phyloP scores from a whole-genome alignment of 2,329 filamentous ascomycete genomes.

The Epichloe brachyelytri region DNA sequence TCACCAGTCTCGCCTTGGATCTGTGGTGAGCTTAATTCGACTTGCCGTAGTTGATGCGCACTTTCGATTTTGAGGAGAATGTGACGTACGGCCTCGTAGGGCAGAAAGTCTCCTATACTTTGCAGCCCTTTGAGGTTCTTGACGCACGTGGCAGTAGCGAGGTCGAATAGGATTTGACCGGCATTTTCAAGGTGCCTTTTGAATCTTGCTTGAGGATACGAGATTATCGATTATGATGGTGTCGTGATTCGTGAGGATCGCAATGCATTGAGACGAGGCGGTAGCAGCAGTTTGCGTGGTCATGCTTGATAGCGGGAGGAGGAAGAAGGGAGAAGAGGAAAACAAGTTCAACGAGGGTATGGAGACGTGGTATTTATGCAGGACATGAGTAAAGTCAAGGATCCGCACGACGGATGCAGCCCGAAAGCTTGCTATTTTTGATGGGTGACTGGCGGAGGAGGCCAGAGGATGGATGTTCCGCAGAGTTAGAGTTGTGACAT shows the following conservation, averaged over 20 bases:
- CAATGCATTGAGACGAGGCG: background rate
- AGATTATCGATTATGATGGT: background rate
- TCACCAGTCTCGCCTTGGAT: slow-evolving; percentile 56
- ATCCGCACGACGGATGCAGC: no score
- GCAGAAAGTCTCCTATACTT: slow-evolving; percentile 58
- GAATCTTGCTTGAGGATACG: background rate
- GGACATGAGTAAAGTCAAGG: no score
- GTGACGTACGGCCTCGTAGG: slow-evolving; percentile 47
- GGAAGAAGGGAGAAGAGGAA: background rate
- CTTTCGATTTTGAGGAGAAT: slow-evolving; percentile 61
- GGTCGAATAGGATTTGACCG: slow-evolving; percentile 37
- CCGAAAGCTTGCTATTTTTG: no score
- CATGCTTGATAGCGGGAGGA: background rate
- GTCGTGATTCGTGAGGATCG: background rate
- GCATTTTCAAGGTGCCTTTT: slow-evolving; percentile 17
- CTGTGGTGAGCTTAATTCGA: slow-evolving; percentile 69
- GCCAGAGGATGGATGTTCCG: no score
- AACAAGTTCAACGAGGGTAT: background rate
- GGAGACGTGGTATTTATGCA: background rate
- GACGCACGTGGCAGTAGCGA: slow-evolving; percentile 37
- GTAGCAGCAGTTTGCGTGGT: background rate
- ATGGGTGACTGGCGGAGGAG: no score
- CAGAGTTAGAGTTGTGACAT: no score
- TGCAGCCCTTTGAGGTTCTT: slow-evolving; percentile 44
- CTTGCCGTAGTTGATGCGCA: slow-evolving; percentile 57